Conservation (phyloP, 192 early-diverging fungal genomes). For the Umbelopsis sp. region DNA sequence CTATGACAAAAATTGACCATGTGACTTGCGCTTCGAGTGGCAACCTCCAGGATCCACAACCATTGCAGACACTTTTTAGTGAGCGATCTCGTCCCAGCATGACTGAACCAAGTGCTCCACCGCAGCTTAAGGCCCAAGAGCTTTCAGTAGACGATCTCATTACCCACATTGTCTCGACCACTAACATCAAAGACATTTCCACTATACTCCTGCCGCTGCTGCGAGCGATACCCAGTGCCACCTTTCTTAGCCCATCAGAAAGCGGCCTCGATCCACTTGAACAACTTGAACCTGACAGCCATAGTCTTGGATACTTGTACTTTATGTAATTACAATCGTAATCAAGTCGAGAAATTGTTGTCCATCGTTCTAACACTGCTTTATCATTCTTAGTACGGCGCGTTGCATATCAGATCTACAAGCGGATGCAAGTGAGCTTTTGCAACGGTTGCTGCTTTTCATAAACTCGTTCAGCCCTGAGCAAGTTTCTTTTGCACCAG, state of each 20-base stretch:
- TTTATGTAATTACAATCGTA: slow-evolving; percentile 48
- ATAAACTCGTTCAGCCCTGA: slow-evolving; percentile 41
- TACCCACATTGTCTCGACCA: neutral
- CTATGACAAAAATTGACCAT: no score
- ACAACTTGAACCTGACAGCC: slow-evolving; percentile 38
- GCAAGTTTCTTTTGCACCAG: slow-evolving; percentile 38
- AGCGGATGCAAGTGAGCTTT: slow-evolving; percentile 40
- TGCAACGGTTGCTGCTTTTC: slow-evolving; percentile 44
- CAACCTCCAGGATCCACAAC: no score
- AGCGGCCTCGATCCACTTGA: slow-evolving; percentile 42
- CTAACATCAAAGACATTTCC: slow-evolving; percentile 3
- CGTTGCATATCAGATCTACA: slow-evolving; percentile 41
- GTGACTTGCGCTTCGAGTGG: no score
- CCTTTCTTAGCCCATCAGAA: neutral
- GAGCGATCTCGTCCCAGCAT: neutral
- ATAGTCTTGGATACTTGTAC: slow-evolving; percentile 52
- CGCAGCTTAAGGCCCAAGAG: neutral
- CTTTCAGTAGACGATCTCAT: neutral
- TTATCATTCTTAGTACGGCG: slow-evolving; percentile 31
- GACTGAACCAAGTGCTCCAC: neutral
- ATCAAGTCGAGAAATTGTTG: neutral
- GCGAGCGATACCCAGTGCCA: neutral
- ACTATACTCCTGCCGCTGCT: neutral
- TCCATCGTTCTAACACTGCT: neutral
- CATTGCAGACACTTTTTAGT: neutral